These are phyloP conservation scores for Blepharisma japonicum DNA, from an alignment of 73 alveolate species.

Conservation along the genomic window DNA sequence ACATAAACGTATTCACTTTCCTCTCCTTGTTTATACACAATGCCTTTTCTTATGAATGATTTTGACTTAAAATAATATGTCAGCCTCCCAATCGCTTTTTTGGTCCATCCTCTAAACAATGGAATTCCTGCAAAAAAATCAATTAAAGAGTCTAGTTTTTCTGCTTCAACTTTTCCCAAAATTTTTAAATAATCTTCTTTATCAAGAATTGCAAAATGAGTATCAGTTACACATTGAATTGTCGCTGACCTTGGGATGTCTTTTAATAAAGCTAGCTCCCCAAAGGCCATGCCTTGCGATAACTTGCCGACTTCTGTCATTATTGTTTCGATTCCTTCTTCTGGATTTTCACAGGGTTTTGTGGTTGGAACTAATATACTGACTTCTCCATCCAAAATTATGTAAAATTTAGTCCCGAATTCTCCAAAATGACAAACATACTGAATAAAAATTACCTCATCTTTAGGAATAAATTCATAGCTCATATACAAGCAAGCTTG, in stretches of 20 bases:
- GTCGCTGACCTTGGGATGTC: constrained; percentile 63
- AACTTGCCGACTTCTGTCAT: neutral
- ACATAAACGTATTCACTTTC: constrained; percentile 27
- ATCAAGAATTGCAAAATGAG: constrained; percentile 52
- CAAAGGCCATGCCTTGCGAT: constrained; percentile 50
- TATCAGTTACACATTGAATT: constrained; percentile 46
- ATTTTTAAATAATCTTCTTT: constrained; percentile 47
- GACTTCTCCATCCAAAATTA: constrained; percentile 1
- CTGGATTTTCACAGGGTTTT: no score
- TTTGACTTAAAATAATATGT: neutral
- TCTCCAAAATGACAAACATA: constrained; percentile 19
- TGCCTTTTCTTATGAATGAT: constrained; percentile 10
- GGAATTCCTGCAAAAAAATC: constrained; percentile 22
- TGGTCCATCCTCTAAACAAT: constrained; percentile 14
- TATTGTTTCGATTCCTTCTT: no score
- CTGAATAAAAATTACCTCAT: no score
- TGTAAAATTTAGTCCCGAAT: neutral
- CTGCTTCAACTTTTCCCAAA: constrained; percentile 17
- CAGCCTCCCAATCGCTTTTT: neutral
- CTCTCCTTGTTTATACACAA: constrained; percentile 12
- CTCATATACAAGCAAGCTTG: no score
- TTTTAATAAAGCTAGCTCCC: constrained; percentile 59
- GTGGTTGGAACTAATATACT: neutral
- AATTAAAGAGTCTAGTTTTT: neutral
- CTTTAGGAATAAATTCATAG: no score